phyloP scores from a whole-genome alignment of 345 rosid species.

The Brassica nigra region DNA sequence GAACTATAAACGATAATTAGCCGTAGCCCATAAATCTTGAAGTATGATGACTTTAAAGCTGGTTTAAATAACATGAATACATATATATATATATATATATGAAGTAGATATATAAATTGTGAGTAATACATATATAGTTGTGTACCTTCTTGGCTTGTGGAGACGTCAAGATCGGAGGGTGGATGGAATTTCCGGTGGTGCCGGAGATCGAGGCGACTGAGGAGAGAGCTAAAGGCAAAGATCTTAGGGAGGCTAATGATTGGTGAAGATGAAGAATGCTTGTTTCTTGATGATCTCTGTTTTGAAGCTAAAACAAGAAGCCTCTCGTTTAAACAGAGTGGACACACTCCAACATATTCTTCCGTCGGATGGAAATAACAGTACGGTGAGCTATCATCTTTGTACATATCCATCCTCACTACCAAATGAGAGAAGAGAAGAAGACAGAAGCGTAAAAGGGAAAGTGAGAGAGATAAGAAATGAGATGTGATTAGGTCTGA shows the following conservation, averaged over 20 bases:
- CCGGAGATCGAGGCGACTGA: slow-evolving; percentile 68
- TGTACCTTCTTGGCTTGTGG: slow-evolving; percentile 87
- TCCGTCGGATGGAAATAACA: slow-evolving; percentile 86
- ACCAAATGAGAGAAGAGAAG: slow-evolving; percentile 5
- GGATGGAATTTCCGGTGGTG: slow-evolving; percentile 58
- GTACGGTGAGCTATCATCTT: slow-evolving; percentile 59
- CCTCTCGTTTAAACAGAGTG: slow-evolving; percentile 81
- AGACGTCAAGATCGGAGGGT: slow-evolving; percentile 50
- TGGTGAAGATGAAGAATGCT: slow-evolving; percentile 46
- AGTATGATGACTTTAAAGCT: too few relatives aligned
- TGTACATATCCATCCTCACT: slow-evolving; percentile 56
- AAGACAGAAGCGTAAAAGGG: slow-evolving; percentile 11
- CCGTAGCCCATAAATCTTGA: too few relatives aligned
- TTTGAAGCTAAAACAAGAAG: slow-evolving; percentile 77
- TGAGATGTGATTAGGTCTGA: slow-evolving; percentile 25
- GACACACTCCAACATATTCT: slow-evolving; percentile 69
- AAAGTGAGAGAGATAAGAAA: slow-evolving; percentile 13
- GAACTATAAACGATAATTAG: slow-evolving; percentile 4
- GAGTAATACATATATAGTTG: neutral
- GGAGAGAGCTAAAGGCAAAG: slow-evolving; percentile 73
- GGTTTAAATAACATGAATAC: too few relatives aligned
- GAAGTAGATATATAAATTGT: neutral
- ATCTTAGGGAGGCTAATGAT: slow-evolving; percentile 61
- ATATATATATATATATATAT: too few relatives aligned
- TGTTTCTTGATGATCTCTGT: slow-evolving; percentile 47